Evolutionary conservation across 2,329 filamentous ascomycete genomes (phyloP).

Genomic region (Daldinia sp.): DNA sequence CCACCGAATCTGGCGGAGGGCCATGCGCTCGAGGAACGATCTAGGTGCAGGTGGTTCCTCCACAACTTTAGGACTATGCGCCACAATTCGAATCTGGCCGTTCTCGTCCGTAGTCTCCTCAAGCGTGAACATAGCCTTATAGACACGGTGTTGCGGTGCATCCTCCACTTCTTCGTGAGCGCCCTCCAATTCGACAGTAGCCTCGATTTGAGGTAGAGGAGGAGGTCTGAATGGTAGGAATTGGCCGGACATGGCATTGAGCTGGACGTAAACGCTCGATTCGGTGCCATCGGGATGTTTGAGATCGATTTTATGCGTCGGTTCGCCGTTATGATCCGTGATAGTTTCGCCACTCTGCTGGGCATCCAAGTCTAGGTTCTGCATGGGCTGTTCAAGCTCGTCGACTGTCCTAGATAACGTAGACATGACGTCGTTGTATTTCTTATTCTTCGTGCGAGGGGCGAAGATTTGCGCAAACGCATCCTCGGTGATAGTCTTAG

Average conservation of each 20-base stretch:
- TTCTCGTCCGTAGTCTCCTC: conserved; percentile 70
- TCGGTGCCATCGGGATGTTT: conserved; percentile 65
- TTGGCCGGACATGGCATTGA: conserved; percentile 72
- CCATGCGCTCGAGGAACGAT: conserved; percentile 76
- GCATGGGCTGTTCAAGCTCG: conserved; percentile 66
- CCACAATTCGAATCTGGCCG: conserved; percentile 67
- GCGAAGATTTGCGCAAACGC: conserved; percentile 88
- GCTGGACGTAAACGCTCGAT: conserved; percentile 69
- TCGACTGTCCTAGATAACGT: conserved; percentile 70
- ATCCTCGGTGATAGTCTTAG: conserved; percentile 73
- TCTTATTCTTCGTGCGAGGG: conserved; percentile 57
- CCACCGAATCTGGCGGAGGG: conserved; percentile 64
- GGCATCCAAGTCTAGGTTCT: conserved; percentile 57
- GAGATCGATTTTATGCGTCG: conserved; percentile 60
- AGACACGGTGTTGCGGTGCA: conserved; percentile 61
- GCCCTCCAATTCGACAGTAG: conserved; percentile 48
- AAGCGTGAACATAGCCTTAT: conserved; percentile 71
- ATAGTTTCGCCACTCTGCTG: conserved; percentile 45
- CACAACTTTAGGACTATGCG: conserved; percentile 67
- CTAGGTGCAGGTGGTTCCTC: conserved; percentile 55
- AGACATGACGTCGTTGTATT: conserved; percentile 70
- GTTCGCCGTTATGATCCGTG: conserved; percentile 55
- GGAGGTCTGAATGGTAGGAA: conserved; percentile 86
- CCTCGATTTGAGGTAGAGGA: conserved; percentile 74
- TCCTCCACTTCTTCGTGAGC: conserved; percentile 45